Percentiles rank a stretch among this genome's conserved stretches.
phyloP scores from a whole-genome alignment of 192 early-diverging fungal species.

The Coemansia sp. region DNA sequence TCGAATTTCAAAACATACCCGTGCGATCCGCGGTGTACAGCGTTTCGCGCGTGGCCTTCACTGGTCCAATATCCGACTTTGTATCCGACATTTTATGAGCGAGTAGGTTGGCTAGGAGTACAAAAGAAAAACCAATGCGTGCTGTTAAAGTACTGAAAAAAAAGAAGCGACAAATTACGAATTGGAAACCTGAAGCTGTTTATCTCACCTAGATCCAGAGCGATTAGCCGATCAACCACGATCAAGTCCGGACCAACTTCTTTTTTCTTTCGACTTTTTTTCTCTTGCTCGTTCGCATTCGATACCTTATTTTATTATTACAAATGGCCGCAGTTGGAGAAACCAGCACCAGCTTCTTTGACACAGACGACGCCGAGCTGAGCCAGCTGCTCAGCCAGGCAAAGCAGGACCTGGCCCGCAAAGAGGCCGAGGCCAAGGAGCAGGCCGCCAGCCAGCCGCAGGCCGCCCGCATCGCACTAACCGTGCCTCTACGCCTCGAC shows the following conservation, averaged over 20 bases:
- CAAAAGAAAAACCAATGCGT: no score
- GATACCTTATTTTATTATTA: no score
- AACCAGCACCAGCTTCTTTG: no score
- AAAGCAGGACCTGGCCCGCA: conserved; percentile 15
- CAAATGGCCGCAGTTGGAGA: no score
- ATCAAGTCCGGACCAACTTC: no score
- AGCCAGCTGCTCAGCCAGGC: conserved; percentile 37
- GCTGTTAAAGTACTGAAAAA: no score
- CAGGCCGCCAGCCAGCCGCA: background rate
- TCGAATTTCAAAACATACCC: conserved; percentile 18
- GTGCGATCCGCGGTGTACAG: conserved; percentile 52
- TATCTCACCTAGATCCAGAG: no score
- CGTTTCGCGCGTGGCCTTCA: conserved; percentile 49
- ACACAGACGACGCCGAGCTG: conserved; percentile 30
- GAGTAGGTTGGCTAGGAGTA: conserved; percentile 14
- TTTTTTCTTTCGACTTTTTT: no score
- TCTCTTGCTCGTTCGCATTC: no score
- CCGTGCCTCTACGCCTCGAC: conserved; percentile 30
- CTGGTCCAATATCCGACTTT: conserved; percentile 25
- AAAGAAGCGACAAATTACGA: no score
- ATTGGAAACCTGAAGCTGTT: no score
- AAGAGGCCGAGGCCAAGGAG: background rate
- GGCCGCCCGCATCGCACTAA: background rate
- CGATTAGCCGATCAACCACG: no score
- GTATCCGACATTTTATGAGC: background rate